A percentile compares a stretch with the other conserved stretches of the same genome.
Evolutionary conservation across 805 yeast genomes (phyloP).

Genomic region (Pichia nakasei): DNA sequence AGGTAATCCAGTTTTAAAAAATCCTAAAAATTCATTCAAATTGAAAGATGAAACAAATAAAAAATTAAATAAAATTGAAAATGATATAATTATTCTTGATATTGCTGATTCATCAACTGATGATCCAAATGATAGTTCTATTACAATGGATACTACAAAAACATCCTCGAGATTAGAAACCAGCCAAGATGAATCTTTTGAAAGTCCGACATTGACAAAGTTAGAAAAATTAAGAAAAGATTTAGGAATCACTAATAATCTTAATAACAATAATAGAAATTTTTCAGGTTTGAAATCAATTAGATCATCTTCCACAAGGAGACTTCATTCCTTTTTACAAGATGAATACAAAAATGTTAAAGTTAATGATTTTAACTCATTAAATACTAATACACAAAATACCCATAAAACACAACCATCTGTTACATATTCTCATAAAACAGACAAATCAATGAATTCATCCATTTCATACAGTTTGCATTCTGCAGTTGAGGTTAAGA

Average conservation of each 20-base stretch:
- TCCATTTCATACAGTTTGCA: conserved; percentile 23
- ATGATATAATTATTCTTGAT: conserved; percentile 4
- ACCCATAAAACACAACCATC: conserved; percentile 3
- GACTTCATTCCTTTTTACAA: conserved; percentile 19
- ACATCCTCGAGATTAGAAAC: conserved; percentile 20
- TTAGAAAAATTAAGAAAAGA: conserved; percentile 17
- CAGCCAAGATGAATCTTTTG: conserved; percentile 3
- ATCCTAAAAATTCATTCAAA: neutral
- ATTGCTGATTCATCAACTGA: neutral
- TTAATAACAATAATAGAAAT: neutral
- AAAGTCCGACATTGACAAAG: conserved; percentile 14
- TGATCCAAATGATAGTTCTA: neutral
- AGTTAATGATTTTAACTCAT: conserved; percentile 14
- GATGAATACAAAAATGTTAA: conserved; percentile 10
- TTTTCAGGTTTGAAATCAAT: conserved; percentile 12
- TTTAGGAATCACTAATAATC: conserved; percentile 1
- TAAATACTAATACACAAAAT: neutral
- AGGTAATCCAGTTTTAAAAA: neutral
- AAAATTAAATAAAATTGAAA: neutral
- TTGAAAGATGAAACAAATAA: neutral
- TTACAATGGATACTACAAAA: neutral
- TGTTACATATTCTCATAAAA: conserved; percentile 13
- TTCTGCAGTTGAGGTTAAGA: conserved; percentile 25
- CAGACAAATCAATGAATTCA: conserved; percentile 19
- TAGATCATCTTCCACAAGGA: conserved; percentile 22